These are phyloP conservation scores for Nephelium lappaceum DNA, from an alignment of 345 rosid species.

Conservation along the genomic window DNA sequence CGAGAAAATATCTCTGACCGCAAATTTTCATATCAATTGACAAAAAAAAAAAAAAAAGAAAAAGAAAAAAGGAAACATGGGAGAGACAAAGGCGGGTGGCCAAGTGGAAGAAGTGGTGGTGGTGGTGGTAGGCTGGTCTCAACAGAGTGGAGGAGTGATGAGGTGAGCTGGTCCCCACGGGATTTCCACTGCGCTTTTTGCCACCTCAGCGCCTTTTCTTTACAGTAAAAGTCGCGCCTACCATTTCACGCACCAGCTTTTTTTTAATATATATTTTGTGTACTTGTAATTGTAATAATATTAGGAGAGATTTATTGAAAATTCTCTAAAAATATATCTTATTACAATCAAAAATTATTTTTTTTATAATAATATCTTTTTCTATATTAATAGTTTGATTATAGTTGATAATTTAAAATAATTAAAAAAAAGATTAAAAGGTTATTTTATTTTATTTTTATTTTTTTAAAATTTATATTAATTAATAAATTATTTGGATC, in stretches of 20 bases:
- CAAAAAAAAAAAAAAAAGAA: too few relatives aligned
- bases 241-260: not conserved
- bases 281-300: too few relatives aligned
- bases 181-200: slow-evolving; percentile 26
- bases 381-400: too few relatives aligned
- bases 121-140: slow-evolving; percentile 4
- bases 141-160: slow-evolving; percentile 11
- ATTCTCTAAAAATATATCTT: too few relatives aligned
- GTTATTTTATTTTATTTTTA: too few relatives aligned
- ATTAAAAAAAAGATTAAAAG: too few relatives aligned
- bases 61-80: not conserved
- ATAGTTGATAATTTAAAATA: too few relatives aligned
- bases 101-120: slow-evolving; percentile 5
- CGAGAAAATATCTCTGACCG: slow-evolving; percentile 5
- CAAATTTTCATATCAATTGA: not conserved
- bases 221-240: slow-evolving; percentile 19
- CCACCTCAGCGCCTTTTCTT: slow-evolving; percentile 30
- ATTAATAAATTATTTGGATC: too few relatives aligned
- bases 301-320: too few relatives aligned
- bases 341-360: too few relatives aligned
- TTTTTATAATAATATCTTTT: too few relatives aligned
- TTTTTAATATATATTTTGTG: not conserved
- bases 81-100: slow-evolving; percentile 30
- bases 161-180: slow-evolving; percentile 24
- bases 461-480: too few relatives aligned